phyloP scores from a whole-genome alignment of 495 filamentous ascomycete genomes.

The Polyplosphaeria fusca region DNA sequence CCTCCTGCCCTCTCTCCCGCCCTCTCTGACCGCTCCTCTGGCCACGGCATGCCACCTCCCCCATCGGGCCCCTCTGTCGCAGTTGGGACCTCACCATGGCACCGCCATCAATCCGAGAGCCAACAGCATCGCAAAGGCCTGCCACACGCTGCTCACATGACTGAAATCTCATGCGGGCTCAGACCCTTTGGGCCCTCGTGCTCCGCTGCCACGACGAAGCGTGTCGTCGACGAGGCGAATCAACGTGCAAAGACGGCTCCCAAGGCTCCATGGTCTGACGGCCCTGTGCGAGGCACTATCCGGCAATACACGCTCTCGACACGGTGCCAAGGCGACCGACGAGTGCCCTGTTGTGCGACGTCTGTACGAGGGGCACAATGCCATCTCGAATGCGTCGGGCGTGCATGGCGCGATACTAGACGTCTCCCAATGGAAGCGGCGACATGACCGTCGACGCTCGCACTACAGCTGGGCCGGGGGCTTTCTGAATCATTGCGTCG shows the following conservation, averaged over 20 bases:
- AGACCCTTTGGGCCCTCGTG: constrained; percentile 22
- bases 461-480: constrained; percentile 8
- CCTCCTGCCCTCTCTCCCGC: not conserved
- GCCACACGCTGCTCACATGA: constrained; percentile 40
- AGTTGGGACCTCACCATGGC: constrained; percentile 12
- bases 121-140: constrained; percentile 23
- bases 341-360: constrained; percentile 13
- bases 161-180: constrained; percentile 34
- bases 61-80: not conserved
- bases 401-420: constrained; percentile 14
- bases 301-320: not conserved
- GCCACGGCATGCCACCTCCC: constrained; percentile 7
- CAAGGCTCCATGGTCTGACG: constrained; percentile 5
- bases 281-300: constrained; percentile 20
- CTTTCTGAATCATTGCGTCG: constrained; percentile 6
- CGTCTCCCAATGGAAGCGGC: constrained; percentile 3
- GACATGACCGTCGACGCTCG: constrained; percentile 1
- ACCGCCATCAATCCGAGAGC: constrained; percentile 30
- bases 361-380: not conserved
- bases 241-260: constrained; percentile 18
- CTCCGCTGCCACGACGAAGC: constrained; percentile 12
- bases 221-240: constrained; percentile 20
- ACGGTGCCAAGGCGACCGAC: constrained; percentile 6
- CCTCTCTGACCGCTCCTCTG: constrained; percentile 26
- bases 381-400: constrained; percentile 11